Evolutionary conservation across 1,284 basidiomycete species (phyloP).

Genomic region (Chalciporus sp.): DNA sequence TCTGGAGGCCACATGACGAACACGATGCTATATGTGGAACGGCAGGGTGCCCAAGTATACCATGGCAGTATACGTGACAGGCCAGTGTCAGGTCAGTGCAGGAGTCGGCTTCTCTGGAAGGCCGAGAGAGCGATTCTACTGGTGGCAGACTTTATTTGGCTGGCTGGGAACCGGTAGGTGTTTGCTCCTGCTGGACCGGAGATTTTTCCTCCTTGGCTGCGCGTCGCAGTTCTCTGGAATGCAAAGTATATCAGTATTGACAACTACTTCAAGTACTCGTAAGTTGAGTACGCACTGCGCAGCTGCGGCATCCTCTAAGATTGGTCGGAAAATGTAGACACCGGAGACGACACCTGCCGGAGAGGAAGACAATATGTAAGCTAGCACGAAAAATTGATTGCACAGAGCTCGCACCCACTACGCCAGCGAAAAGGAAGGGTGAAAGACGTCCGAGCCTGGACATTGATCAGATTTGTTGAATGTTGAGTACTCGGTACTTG

Average conservation of each 20-base stretch:
- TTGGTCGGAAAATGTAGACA: slow-evolving; percentile 59
- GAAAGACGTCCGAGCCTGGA: slow-evolving; percentile 24
- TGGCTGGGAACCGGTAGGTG: slow-evolving; percentile 3
- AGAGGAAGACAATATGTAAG: slow-evolving; percentile 6
- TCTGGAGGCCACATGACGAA: slow-evolving; percentile 17
- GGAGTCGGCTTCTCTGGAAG: not conserved
- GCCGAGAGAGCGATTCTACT: not conserved
- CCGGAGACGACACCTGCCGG: slow-evolving; percentile 59
- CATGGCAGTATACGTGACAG: not conserved
- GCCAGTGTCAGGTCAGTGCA: not conserved
- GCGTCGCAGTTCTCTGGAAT: slow-evolving; percentile 15
- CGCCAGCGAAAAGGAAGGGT: slow-evolving; percentile 31
- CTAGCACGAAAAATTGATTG: not conserved
- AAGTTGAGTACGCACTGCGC: slow-evolving; percentile 15
- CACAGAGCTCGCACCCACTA: slow-evolving; percentile 26
- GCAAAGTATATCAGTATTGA: slow-evolving; percentile 4
- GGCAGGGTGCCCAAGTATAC: not conserved
- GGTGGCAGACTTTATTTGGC: slow-evolving; percentile 11
- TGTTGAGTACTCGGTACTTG: too few species aligned
- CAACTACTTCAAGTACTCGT: not conserved
- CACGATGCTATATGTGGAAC: slow-evolving; percentile 1
- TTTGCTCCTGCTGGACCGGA: slow-evolving; percentile 7
- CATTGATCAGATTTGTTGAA: slow-evolving; percentile 17
- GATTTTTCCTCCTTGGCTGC: slow-evolving; percentile 1
- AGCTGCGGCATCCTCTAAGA: slow-evolving; percentile 29